Evolutionary conservation across 495 filamentous ascomycete genomes (phyloP).

Genomic region (Cercophora newfieldiana): DNA sequence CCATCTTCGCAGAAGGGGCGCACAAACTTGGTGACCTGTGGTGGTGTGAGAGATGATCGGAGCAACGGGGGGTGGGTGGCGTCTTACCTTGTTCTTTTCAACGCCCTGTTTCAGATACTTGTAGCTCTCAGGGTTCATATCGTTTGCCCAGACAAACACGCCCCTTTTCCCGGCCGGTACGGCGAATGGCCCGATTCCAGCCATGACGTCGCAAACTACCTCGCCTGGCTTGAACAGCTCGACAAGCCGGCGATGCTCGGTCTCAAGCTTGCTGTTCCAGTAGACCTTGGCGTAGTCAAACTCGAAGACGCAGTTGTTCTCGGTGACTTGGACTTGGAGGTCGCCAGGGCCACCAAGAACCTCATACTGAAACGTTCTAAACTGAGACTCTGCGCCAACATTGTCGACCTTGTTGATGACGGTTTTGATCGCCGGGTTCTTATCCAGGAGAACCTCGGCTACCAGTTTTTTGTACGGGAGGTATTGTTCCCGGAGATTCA

Average conservation of each 20-base stretch:
- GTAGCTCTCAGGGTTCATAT: slow-evolving; percentile 90
- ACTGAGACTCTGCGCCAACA: slow-evolving; percentile 81
- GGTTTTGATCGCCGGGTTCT: slow-evolving; percentile 73
- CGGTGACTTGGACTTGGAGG: slow-evolving; percentile 72
- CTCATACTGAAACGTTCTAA: slow-evolving; percentile 91
- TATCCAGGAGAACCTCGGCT: slow-evolving; percentile 81
- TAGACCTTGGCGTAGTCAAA: slow-evolving; percentile 90
- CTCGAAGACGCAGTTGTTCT: slow-evolving; percentile 62
- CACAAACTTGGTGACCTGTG: slow-evolving; percentile 71
- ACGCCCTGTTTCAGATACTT: slow-evolving; percentile 69
- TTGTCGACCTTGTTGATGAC: slow-evolving; percentile 95
- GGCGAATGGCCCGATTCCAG: slow-evolving; percentile 93
- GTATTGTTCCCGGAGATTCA: slow-evolving; percentile 83
- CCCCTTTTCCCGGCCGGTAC: slow-evolving; percentile 85
- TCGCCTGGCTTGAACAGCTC: slow-evolving; percentile 77
- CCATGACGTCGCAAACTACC: slow-evolving; percentile 96
- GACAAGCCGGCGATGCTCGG: slow-evolving; percentile 82
- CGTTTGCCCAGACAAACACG: slow-evolving; percentile 96
- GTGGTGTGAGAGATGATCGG: slow-evolving; percentile 4
- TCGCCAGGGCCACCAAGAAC: slow-evolving; percentile 79
- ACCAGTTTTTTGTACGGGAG: slow-evolving; percentile 82
- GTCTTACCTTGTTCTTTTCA: slow-evolving; percentile 68
- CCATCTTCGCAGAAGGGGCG: slow-evolving; percentile 79
- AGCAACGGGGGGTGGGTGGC: not conserved
- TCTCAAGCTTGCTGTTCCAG: slow-evolving; percentile 91